These are phyloP conservation scores for Ambrosia trifida DNA, from an alignment of 129 eudicot genomes.

Conservation along the genomic window DNA sequence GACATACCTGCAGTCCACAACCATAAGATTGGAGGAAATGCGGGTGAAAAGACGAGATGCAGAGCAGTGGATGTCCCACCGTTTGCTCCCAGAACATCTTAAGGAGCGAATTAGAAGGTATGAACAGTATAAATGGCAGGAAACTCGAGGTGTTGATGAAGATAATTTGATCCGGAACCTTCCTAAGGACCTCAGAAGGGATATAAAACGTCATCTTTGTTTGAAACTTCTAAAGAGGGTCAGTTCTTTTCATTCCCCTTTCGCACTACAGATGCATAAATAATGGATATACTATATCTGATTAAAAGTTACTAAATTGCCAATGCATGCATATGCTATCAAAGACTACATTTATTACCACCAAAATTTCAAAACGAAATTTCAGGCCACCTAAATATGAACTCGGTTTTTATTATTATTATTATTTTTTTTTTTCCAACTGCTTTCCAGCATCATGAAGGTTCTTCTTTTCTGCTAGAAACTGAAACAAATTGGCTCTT, in stretches of 20 bases:
- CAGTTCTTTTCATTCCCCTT: slow-evolving; percentile 29
- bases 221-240: slow-evolving; percentile 81
- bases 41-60: slow-evolving; percentile 95
- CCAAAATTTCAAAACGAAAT: too few species aligned
- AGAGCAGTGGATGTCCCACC: slow-evolving; percentile 99
- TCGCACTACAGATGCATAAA: neutral
- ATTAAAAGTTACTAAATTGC: too few species aligned
- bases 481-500: neutral
- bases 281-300: too few species aligned
- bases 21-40: slow-evolving; percentile 93
- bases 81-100: slow-evolving; percentile 74
- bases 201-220: slow-evolving; percentile 96
- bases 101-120: slow-evolving; percentile 92
- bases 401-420: too few species aligned
- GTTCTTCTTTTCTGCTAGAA: too few species aligned
- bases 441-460: too few species aligned
- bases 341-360: too few species aligned
- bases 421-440: too few species aligned
- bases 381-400: too few species aligned
- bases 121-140: slow-evolving; percentile 98
- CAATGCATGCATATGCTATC: too few species aligned
- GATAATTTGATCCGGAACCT: slow-evolving; percentile 76
- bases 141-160: slow-evolving; percentile 98
- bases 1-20: slow-evolving; percentile 95
- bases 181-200: slow-evolving; percentile 97